A percentile compares a stretch with the other conserved stretches of the same genome.
phyloP scores from a whole-genome alignment of 306 rosid species.

The Cicer chorassanicum region DNA sequence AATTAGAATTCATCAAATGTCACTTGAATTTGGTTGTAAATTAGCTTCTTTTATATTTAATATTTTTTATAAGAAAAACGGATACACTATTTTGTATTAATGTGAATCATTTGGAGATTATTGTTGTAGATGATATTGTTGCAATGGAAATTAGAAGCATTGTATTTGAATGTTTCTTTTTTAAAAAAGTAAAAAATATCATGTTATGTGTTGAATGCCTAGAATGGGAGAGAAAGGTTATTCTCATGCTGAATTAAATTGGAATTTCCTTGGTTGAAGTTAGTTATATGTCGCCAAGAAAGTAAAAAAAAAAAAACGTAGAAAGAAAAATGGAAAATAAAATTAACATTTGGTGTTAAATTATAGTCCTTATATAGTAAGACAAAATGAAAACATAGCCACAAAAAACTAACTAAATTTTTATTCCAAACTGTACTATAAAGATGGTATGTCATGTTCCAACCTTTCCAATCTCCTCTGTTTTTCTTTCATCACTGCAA shows the following conservation, averaged over 20 bases:
- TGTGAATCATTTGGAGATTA: slow-evolving; percentile 12
- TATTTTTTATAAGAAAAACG: background rate
- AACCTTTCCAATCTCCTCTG: slow-evolving; percentile 7
- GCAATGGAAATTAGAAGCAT: too few species aligned
- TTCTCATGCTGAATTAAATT: slow-evolving; percentile 12
- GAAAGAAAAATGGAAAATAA: background rate
- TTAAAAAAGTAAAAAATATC: too few species aligned
- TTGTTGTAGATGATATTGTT: background rate
- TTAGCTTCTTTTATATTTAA: slow-evolving; percentile 19
- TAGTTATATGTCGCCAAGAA: too few species aligned
- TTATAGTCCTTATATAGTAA: slow-evolving; percentile 53
- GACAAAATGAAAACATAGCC: slow-evolving; percentile 42
- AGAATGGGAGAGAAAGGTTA: background rate
- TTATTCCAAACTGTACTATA: background rate
- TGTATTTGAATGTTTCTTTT: too few species aligned
- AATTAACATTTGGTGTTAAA: slow-evolving; percentile 35
- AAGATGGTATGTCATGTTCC: slow-evolving; percentile 10
- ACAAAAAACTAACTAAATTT: slow-evolving; percentile 29
- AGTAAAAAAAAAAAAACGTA: background rate
- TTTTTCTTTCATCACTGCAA: slow-evolving; percentile 42
- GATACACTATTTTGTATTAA: slow-evolving; percentile 26
- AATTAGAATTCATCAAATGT: slow-evolving; percentile 14
- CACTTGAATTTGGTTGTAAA: slow-evolving; percentile 32
- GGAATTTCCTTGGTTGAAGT: slow-evolving; percentile 8
- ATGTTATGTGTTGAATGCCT: background rate